phyloP scores from a whole-genome alignment of 2,329 filamentous ascomycete genomes.

The Trichoderma sp. region DNA sequence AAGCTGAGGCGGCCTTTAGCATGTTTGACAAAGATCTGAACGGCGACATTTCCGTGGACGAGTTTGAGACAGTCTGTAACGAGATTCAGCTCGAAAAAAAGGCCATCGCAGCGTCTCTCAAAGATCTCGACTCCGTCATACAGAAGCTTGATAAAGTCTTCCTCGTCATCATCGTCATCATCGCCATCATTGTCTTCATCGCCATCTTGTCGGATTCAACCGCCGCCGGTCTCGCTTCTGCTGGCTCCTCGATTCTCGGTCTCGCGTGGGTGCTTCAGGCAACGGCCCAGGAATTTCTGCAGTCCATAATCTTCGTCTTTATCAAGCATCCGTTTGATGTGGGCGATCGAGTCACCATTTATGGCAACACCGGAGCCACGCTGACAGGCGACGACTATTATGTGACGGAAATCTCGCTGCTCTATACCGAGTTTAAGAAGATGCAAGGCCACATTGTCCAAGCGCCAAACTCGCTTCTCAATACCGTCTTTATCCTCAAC shows the following conservation, averaged over 20 bases:
- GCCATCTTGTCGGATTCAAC: constrained; percentile 87
- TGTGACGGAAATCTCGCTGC: constrained; percentile 87
- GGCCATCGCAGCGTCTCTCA: constrained; percentile 89
- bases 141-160: constrained; percentile 87
- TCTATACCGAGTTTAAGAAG: constrained; percentile 98
- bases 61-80: constrained; percentile 88
- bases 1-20: constrained; percentile 82
- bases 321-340: constrained; percentile 98
- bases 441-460: constrained; percentile 97
- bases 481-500: constrained; percentile 92
- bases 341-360: constrained; percentile 87
- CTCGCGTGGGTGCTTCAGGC: constrained; percentile 91
- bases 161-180: constrained; percentile 79
- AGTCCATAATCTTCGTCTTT: constrained; percentile 93
- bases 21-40: constrained; percentile 98
- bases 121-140: constrained; percentile 92
- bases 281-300: constrained; percentile 91
- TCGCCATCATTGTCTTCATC: constrained; percentile 83
- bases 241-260: constrained; percentile 83
- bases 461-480: constrained; percentile 90
- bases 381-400: constrained; percentile 91
- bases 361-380: constrained; percentile 80
- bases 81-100: constrained; percentile 95
- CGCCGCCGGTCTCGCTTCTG: constrained; percentile 86
- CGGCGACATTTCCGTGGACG: constrained; percentile 93